Base-by-base conservation (phyloP, 2,329 filamentous ascomycete genomes). In the Arthroderma uncinatum region DNA sequence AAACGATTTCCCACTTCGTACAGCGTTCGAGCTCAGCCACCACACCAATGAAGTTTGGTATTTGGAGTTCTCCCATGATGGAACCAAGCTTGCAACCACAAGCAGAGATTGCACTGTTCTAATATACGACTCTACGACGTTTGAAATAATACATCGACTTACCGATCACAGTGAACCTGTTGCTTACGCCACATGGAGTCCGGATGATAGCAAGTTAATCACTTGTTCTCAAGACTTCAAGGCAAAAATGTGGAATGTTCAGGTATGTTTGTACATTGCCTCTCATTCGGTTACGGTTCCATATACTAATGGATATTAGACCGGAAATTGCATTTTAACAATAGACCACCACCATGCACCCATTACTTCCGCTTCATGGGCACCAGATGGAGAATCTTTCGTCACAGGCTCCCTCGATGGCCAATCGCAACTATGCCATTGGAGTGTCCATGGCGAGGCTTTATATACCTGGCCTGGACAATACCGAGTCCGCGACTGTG, bases 21-120 rank as follows among this genome's bases (percentile, higher is more conserved):
- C 84, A 1, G 78, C 85, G 5, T 70, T 85, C 14, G 85, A 94
- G 64, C 78, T 97, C 2, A 78, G 79, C 28, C 79, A 88, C 57
- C 85, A 95, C 65, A 75, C 75, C 0, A 87, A 89, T 58, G 92
- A 98, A 72, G 86, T 96, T 10, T 98, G 92, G 91, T 87, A 89
- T 66, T 78, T 96, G 9, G 81, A 85, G 54, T 98, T 95, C 70
- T 97, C 92, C 4, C 85, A 95, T 60, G 85, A 95, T 65, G 93
- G 93, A 14, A 82, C 79, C 21, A 86, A 82, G 64, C 74, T 98
- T 57, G 93, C 91, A 1, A 92, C 88, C 36, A 87, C 89, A 59
- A 89, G 92, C 53, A 82, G 82, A 64, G 87, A 89, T 60, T 82
- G 82, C 28, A 78, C 80, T 6, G 85, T 95, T 52, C 79, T 89